These are phyloP conservation scores for Sisymbrium irio DNA, from an alignment of 345 rosid genomes.

Conservation along the genomic window DNA sequence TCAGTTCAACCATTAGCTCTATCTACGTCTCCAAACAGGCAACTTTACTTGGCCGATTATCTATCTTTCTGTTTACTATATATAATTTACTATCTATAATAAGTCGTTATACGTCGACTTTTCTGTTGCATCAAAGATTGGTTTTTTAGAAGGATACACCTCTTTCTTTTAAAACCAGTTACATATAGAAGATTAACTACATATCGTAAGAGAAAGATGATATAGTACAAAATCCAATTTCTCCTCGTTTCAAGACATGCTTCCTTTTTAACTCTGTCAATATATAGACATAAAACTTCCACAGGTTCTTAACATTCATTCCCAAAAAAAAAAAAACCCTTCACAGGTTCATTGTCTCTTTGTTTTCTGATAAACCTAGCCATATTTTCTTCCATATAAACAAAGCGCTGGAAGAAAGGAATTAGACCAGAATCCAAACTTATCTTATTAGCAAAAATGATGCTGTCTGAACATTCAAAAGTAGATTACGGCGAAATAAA, in stretches of 20 bases:
- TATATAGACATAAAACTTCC: neutral
- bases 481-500: neutral
- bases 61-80: neutral
- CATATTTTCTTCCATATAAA: neutral
- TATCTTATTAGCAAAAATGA: neutral
- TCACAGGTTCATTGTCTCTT: neutral
- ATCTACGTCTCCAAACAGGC: neutral
- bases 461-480: slow-evolving; percentile 11
- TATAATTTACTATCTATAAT: neutral
- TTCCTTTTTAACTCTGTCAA: neutral
- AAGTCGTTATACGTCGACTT: too few relatives aligned
- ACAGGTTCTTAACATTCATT: too few relatives aligned
- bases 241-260: neutral
- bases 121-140: neutral
- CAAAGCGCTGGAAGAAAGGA: neutral
- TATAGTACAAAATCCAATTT: neutral
- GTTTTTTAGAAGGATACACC: neutral
- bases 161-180: too few relatives aligned
- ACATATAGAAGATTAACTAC: neutral
- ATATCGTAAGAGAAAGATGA: neutral
- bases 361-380: neutral
- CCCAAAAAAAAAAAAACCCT: too few relatives aligned
- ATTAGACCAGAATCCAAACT: neutral
- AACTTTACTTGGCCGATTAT: neutral
- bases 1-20: neutral